Percentiles rank a stretch among this genome's conserved stretches.
These are phyloP conservation scores for Solanum raphanifolium DNA, from an alignment of 257 asterid genomes.

Conservation along the genomic window DNA sequence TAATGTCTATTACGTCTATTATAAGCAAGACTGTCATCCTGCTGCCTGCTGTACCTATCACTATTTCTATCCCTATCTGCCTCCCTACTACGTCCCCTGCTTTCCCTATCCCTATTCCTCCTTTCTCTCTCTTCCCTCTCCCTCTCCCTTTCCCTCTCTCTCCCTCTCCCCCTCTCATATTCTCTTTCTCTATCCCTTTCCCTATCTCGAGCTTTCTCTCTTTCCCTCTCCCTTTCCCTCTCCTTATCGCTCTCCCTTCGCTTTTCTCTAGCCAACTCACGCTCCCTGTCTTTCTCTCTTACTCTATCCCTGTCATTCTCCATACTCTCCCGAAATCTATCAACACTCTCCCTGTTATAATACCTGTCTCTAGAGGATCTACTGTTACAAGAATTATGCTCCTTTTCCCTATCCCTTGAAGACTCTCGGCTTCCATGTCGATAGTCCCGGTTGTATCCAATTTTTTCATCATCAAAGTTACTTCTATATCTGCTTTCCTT, in stretches of 20 bases:
- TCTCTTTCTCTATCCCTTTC: slow-evolving; percentile 29
- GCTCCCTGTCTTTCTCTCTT: slow-evolving; percentile 21
- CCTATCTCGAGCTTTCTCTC: slow-evolving; percentile 19
- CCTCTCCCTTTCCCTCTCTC: slow-evolving; percentile 21
- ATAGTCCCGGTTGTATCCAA: slow-evolving; percentile 17
- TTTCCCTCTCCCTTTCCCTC: slow-evolving; percentile 8
- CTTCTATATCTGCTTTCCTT: slow-evolving; percentile 21
- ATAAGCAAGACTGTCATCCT: slow-evolving; percentile 30
- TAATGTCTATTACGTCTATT: slow-evolving; percentile 46
- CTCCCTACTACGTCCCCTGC: slow-evolving; percentile 29
- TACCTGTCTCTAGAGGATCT: slow-evolving; percentile 38
- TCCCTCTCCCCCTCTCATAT: slow-evolving; percentile 19
- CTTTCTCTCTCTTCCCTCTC: slow-evolving; percentile 26
- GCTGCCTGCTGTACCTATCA: slow-evolving; percentile 36
- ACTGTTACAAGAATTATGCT: slow-evolving; percentile 37
- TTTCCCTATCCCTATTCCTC: slow-evolving; percentile 23
- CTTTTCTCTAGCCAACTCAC: slow-evolving; percentile 8
- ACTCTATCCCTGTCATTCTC: slow-evolving; percentile 39
- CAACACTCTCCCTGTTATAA: slow-evolving; percentile 33
- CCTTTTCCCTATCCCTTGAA: slow-evolving; percentile 39
- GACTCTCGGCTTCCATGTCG: slow-evolving; percentile 39
- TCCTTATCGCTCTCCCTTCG: slow-evolving; percentile 23
- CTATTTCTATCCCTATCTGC: slow-evolving; percentile 31
- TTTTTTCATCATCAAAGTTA: slow-evolving; percentile 46
- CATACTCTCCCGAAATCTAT: slow-evolving; percentile 42